These are phyloP conservation scores for Schwanniomyces vanrijiae DNA, from an alignment of 805 yeast species.

Conservation along the genomic window DNA sequence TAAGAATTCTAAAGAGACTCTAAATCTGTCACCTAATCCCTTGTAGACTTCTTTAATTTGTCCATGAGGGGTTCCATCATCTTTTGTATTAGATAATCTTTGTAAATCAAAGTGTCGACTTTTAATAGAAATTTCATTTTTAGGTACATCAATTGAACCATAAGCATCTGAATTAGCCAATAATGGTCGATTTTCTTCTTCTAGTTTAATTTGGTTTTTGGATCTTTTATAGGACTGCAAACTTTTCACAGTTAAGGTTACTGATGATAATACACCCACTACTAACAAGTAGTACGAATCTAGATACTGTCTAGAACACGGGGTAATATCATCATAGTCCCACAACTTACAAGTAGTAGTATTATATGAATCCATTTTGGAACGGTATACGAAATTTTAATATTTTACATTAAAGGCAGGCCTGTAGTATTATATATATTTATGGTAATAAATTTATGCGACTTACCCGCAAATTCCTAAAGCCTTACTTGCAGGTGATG, in stretches of 20 bases:
- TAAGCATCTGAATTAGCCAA: constrained; percentile 31
- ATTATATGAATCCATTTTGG: not conserved
- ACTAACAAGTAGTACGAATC: constrained; percentile 34
- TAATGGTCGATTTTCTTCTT: constrained; percentile 31
- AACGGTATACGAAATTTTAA: not conserved
- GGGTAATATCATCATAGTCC: constrained; percentile 62
- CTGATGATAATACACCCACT: constrained; percentile 26
- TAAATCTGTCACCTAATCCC: constrained; percentile 49
- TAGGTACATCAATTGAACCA: constrained; percentile 21
- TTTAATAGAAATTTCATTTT: constrained; percentile 29
- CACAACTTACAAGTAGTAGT: constrained; percentile 32
- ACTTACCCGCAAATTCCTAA: not conserved
- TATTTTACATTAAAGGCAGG: not conserved
- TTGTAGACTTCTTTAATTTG: constrained; percentile 47
- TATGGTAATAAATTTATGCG: not conserved
- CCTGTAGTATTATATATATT: not conserved
- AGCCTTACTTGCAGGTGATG: not conserved
- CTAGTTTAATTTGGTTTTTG: constrained; percentile 11
- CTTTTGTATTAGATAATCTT: constrained; percentile 50
- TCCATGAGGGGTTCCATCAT: constrained; percentile 67
- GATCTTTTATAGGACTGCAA: constrained; percentile 11
- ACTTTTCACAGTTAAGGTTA: constrained; percentile 22
- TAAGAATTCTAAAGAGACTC: constrained; percentile 50
- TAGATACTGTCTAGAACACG: constrained; percentile 47
- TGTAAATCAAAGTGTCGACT: constrained; percentile 68